Evolutionary conservation across 306 rosid genomes (phyloP).

Genomic region (Castanea mollissima): DNA sequence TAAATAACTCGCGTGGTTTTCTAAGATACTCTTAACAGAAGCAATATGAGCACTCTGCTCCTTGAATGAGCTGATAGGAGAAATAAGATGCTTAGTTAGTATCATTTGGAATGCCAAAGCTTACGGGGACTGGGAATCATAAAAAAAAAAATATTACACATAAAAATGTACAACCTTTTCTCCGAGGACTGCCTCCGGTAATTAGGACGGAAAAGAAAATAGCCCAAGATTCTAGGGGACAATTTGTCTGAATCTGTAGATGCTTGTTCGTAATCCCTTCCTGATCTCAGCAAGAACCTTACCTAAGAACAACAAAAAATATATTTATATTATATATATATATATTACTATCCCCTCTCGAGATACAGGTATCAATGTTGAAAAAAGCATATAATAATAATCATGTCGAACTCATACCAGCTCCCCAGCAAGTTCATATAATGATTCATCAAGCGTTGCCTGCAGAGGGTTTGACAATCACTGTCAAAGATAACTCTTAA

Average conservation of each 20-base stretch:
- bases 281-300: constrained; percentile 96
- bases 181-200: constrained; percentile 63
- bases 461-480: constrained; percentile 37
- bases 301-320: constrained; percentile 50
- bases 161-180: constrained; percentile 44
- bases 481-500: constrained; percentile 22
- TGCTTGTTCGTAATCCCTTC: constrained; percentile 79
- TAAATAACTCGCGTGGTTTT: constrained; percentile 90
- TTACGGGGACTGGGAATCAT: constrained; percentile 1
- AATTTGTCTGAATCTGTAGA: constrained; percentile 61
- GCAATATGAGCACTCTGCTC: constrained; percentile 88
- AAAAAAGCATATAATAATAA: constrained; percentile 5
- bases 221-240: constrained; percentile 91
- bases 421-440: constrained; percentile 98
- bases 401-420: constrained; percentile 51
- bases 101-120: constrained; percentile 15
- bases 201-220: constrained; percentile 77
- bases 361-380: constrained; percentile 20
- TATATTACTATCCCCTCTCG: constrained; percentile 9
- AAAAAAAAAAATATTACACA: constrained; percentile 7
- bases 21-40: constrained; percentile 84
- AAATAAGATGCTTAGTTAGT: constrained; percentile 20
- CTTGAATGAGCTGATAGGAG: constrained; percentile 51
- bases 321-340: too few relatives aligned
- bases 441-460: constrained; percentile 96